These are phyloP conservation scores for Candida koratica DNA, from an alignment of 805 yeast species.

Conservation along the genomic window DNA sequence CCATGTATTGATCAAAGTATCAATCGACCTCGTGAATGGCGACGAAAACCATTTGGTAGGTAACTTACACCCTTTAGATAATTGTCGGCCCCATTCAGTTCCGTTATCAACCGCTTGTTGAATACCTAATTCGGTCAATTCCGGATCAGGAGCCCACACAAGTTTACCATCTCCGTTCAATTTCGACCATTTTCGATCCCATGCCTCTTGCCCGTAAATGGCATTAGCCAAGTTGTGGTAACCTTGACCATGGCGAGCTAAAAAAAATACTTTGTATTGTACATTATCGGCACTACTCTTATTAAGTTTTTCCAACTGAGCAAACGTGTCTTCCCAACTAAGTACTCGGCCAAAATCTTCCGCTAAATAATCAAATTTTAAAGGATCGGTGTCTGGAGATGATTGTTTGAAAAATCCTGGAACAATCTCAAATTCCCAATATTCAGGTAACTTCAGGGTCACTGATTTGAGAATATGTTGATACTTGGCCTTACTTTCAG, in stretches of 20 bases:
- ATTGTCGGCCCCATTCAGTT: slow-evolving; percentile 30
- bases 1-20: slow-evolving; percentile 50
- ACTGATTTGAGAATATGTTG: slow-evolving; percentile 8
- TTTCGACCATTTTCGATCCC: slow-evolving; percentile 46
- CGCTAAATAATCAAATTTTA: slow-evolving; percentile 38
- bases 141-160: slow-evolving; percentile 52
- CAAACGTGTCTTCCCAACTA: slow-evolving; percentile 32
- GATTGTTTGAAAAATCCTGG: slow-evolving; percentile 45
- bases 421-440: slow-evolving; percentile 40
- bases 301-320: slow-evolving; percentile 35
- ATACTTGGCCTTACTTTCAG: slow-evolving; percentile 17
- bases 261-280: slow-evolving; percentile 43
- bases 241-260: slow-evolving; percentile 56
- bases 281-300: slow-evolving; percentile 21
- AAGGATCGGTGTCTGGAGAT: slow-evolving; percentile 36
- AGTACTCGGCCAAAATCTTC: slow-evolving; percentile 41
- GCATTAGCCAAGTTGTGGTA: slow-evolving; percentile 47
- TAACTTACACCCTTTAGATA: slow-evolving; percentile 21
- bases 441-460: slow-evolving; percentile 9
- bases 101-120: slow-evolving; percentile 44
- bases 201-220: slow-evolving; percentile 42
- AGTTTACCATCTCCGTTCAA: slow-evolving; percentile 43
- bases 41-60: slow-evolving; percentile 45
- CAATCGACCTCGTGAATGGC: slow-evolving; percentile 49
- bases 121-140: slow-evolving; percentile 44